Evolutionary conservation across 1,139 yeast genomes (phyloP), one percentile per base, ranked within the genome.

Genomic region (Pichia sp.): DNA sequence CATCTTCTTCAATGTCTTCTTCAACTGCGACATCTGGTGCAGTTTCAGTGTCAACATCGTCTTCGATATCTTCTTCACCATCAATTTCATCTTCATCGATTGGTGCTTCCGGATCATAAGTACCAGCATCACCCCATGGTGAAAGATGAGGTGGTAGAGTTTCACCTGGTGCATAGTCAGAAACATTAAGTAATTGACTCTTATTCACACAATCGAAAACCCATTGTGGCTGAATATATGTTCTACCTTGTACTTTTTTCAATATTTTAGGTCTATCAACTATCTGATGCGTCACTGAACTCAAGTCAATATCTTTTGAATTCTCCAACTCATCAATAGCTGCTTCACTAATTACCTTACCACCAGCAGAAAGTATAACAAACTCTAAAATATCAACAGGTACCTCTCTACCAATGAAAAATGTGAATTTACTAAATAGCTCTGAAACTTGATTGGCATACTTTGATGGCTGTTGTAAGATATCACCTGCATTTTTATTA

Each of bases 141-240:
- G 95, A 84, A 59, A 93, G 72, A 64, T 91, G 98, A 33, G 98
- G 97, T 36, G 97, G 97, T 49, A 93, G 72, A 9, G 88, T 69
- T 65, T 91, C 97, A 43, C 99, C 98, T 4, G 96, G 95, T 34
- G 93, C 84, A 60, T 91, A 91, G 44, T 71, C 72, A 43, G 81
- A 79, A 21, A 84, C 96, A 30, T 91, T 75, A 43, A 84, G 70
- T 49, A 91, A 71, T 48, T 74, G 71, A 39, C 78, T 75, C 65
- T 83, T 82, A 67, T 91, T 91, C 52, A 93, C 70, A 57, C 85
- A 80, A 61, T 91, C 99, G 62, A 91, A 89, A 37, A 91, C 71
- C 98, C 98, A 93, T 69, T 91, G 98, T 26, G 99, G 98, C 67
- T 91, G 98, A 39, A 89, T 64, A 59, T 93, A 93, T 0, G 95